Percentiles rank a stretch among this genome's conserved stretches.
Evolutionary conservation across 306 rosid species (phyloP).

Genomic region (Prunus salicina): DNA sequence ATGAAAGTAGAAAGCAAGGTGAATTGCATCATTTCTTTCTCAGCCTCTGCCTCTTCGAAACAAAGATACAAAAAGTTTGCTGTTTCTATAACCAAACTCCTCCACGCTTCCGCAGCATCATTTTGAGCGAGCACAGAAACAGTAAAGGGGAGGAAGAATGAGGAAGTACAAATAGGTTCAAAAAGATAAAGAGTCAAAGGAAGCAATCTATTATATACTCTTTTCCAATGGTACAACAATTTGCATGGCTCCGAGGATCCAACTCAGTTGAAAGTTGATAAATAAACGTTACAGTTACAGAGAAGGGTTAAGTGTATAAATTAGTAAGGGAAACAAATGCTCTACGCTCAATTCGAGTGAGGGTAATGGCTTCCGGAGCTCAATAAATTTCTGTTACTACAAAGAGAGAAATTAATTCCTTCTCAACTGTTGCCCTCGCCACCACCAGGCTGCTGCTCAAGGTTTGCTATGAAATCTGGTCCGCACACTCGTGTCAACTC

Average conservation of each 20-base stretch:
- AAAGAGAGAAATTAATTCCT: not conserved
- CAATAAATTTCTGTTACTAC: constrained; percentile 35
- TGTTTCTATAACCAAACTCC: too few relatives aligned
- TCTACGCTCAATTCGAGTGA: constrained; percentile 36
- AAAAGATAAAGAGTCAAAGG: not conserved
- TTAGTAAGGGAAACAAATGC: constrained; percentile 47
- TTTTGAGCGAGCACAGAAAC: not conserved
- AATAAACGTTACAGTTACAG: constrained; percentile 18
- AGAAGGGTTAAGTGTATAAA: constrained; percentile 43
- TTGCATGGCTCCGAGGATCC: constrained; percentile 8
- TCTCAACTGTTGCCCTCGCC: constrained; percentile 35
- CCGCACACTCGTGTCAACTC: constrained; percentile 80
- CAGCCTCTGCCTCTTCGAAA: too few relatives aligned
- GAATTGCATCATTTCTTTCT: too few relatives aligned
- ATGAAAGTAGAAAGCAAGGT: too few relatives aligned
- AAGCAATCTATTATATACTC: constrained; percentile 11
- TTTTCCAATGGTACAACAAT: constrained; percentile 24
- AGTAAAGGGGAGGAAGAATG: not conserved
- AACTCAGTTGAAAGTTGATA: constrained; percentile 13
- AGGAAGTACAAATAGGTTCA: too few relatives aligned
- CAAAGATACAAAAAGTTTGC: too few relatives aligned
- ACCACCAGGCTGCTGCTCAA: constrained; percentile 36
- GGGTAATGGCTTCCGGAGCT: constrained; percentile 33
- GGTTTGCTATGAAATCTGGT: constrained; percentile 69
- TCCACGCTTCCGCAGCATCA: not conserved